Evolutionary conservation across 2,329 filamentous ascomycete species (phyloP), one percentile per base, ranked within the genome.

Genomic region (Malbranchea zuffiana): DNA sequence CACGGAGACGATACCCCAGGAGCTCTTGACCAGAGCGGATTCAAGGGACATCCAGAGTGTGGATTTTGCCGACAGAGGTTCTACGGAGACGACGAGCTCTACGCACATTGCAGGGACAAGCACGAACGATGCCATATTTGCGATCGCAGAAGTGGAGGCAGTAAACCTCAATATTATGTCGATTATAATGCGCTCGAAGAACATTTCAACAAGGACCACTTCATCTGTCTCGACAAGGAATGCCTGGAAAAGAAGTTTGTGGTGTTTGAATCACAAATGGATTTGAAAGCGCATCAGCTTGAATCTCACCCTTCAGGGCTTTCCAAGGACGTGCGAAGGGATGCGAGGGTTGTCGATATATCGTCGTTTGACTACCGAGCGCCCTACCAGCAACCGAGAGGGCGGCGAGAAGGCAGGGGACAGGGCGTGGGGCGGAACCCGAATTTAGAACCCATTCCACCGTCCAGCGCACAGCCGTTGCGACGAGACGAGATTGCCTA

Each of bases 221-320:
- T 79, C 53, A 65, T 87, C 1, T 98, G 90, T 54, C 60, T 74
- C 5, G 86, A 98, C 50, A 70, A 73, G 37, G 87, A 94, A 53
- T 98, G 90, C 52, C 57, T 90, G 53, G 90, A 96, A 50, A 94
- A 94, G 72, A 96, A 95, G 56, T 95, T 96, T 55, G 82, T 96
- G 19, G 90, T 96, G 1, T 98, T 98, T 49, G 84, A 85, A 38
- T 87, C 86, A 0, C 84, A 95, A 52, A 78, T 98, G 68, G 90
- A 98, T 52, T 65, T 98, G 31, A 93, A 96, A 57, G 90, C 82
- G 3, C 90, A 98, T 61, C 84, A 93, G 56, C 63, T 98, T 6
- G 80, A 82, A 49, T 74, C 79, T 37, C 90, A 98, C 54, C 84
- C 79, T 0, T 76, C 78, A 48, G 75, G 79, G 0, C 58, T 92